Conservation (phyloP, 2,329 filamentous ascomycete genomes). For the Keithomyces neogunnii region DNA sequence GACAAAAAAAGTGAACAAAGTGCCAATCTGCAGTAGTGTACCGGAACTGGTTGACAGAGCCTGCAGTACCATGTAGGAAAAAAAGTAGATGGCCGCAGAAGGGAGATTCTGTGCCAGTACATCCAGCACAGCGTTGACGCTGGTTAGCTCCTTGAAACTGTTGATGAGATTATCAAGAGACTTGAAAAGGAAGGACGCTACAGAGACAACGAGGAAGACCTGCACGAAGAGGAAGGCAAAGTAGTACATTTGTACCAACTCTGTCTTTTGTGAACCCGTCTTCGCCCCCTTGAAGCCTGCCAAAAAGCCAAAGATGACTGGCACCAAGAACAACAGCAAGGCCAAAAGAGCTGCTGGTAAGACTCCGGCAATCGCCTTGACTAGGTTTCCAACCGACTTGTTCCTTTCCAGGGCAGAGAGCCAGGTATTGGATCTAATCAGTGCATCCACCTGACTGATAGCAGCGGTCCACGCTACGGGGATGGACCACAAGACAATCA, state of each 20-base stretch:
- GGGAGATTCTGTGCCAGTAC: constrained; percentile 74
- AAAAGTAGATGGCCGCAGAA: constrained; percentile 90
- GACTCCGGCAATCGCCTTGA: constrained; percentile 68
- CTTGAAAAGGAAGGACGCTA: constrained; percentile 63
- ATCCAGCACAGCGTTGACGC: constrained; percentile 59
- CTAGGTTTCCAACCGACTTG: constrained; percentile 49
- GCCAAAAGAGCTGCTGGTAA: constrained; percentile 70
- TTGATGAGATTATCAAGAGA: constrained; percentile 56
- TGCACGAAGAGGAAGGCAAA: constrained; percentile 93
- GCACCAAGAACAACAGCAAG: constrained; percentile 71
- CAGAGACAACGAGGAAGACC: constrained; percentile 85
- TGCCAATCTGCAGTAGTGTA: constrained; percentile 75
- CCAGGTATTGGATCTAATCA: constrained; percentile 60
- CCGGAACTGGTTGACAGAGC: constrained; percentile 85
- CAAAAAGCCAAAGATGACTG: constrained; percentile 67
- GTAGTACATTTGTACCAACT: constrained; percentile 87
- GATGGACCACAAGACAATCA: constrained; percentile 84
- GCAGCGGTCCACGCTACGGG: constrained; percentile 83
- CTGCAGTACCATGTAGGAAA: constrained; percentile 96
- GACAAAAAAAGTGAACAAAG: constrained; percentile 73
- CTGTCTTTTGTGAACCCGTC: constrained; percentile 68
- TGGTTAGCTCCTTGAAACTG: constrained; percentile 31
- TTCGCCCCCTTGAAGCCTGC: constrained; percentile 70
- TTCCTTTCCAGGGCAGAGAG: constrained; percentile 60
- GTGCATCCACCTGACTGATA: constrained; percentile 64